Conservation (phyloP, 1,284 basidiomycete genomes). For the Meripilus lineatus region DNA sequence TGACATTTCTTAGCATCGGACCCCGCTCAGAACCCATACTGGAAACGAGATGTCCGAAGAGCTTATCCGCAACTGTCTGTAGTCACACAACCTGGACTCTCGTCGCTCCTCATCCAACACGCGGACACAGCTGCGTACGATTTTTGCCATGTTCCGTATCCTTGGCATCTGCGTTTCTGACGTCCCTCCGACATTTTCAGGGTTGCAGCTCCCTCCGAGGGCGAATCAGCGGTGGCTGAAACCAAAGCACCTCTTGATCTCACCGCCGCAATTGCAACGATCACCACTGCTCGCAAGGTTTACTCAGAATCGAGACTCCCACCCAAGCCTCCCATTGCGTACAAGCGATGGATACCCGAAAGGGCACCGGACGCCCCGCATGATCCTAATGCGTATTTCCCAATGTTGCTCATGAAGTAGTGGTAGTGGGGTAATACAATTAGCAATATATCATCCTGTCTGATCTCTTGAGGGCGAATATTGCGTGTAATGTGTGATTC, state of each 20-base stretch:
- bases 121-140: constrained; percentile 55
- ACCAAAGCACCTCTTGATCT: constrained; percentile 49
- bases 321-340: constrained; percentile 58
- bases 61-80: constrained; percentile 86
- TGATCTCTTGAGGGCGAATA: not conserved
- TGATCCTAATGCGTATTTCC: constrained; percentile 75
- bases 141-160: not conserved
- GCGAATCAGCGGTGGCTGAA: constrained; percentile 36
- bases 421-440: constrained; percentile 6
- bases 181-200: too few relatives aligned
- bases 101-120: constrained; percentile 79
- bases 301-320: constrained; percentile 69
- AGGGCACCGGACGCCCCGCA: constrained; percentile 70
- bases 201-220: constrained; percentile 47
- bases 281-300: constrained; percentile 54
- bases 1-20: constrained; percentile 57
- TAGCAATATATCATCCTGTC: not conserved
- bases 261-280: constrained; percentile 63
- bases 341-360: constrained; percentile 70
- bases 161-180: constrained; percentile 12
- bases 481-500: too few relatives aligned
- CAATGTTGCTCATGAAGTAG: constrained; percentile 80
- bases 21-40: constrained; percentile 84
- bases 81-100: constrained; percentile 77
- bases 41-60: constrained; percentile 91